Base-by-base conservation (phyloP, 257 asterid species). In the Voacanga thouarsii region DNA sequence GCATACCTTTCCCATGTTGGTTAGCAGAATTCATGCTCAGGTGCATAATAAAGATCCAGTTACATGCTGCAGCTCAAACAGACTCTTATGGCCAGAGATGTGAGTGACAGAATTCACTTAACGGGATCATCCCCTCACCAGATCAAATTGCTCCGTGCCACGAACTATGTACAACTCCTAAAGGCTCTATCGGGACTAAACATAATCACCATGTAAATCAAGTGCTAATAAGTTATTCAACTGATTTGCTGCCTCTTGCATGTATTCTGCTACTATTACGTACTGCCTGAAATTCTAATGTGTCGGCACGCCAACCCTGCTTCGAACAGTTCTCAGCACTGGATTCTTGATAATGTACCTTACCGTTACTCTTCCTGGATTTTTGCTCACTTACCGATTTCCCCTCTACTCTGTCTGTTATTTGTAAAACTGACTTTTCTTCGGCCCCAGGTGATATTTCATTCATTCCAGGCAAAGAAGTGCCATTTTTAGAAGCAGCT, bases 381-480 rank as follows among this genome's bases (percentile, higher is more conserved):
- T 75, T 75, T 75, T 59, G 71, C 71, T 78, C 81, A 57, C 39
- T 60, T 41, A 60, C 28, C 7, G 23, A n/a, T 39, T 82, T 78
- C 63, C 79, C 69, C 47, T 71, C 61, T 14, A 77, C 61, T 44
- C 59, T 51, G 26, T 74, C 81, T 28, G 70, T 23, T 41, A 44
- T 63, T 59, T 72, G 75, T 3, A 76, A 61, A 59, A 33, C 76
- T 55, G 26, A 33, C 23, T 77, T 71, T 83, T 82, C 76, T 75
- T 74, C 84, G 76, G 85, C 79, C 77, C 76, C 85, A 41, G 87
- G 84, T 33, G 77, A 82, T 60, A 76, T 85, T 80, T 80, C 89
- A 30, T 71, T 75, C 37, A 83, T 67, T 49, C 71, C 53, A 30
- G 75, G 76, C 10, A 60, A 50, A 71, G 83, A 72, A 49, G 78